phyloP scores from a whole-genome alignment of 805 yeast genomes.

The Candida wancherniae region DNA sequence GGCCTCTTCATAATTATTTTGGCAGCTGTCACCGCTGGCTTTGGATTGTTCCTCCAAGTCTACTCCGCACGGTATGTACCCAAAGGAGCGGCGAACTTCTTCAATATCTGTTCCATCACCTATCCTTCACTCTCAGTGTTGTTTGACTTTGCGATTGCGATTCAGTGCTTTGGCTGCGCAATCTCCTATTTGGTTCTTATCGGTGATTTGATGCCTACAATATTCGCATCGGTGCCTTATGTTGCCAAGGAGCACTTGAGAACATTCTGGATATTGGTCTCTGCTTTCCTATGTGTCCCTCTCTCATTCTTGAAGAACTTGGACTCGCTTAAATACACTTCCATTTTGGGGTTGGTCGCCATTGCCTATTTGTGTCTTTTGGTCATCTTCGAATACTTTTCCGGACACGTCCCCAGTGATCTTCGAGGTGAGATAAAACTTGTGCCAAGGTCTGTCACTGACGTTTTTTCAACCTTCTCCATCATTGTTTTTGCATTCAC shows the following conservation, averaged over 20 bases:
- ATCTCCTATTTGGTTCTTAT: constrained; percentile 66
- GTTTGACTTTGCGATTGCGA: constrained; percentile 68
- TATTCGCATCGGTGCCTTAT: constrained; percentile 27
- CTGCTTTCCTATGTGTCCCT: constrained; percentile 45
- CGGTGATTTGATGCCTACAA: constrained; percentile 71
- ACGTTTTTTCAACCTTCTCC: constrained; percentile 70
- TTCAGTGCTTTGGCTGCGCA: constrained; percentile 78
- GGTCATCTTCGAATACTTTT: constrained; percentile 65
- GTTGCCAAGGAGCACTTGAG: constrained; percentile 28
- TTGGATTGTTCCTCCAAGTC: constrained; percentile 61
- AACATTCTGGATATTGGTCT: constrained; percentile 56
- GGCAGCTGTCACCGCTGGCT: constrained; percentile 64
- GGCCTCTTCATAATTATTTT: constrained; percentile 52
- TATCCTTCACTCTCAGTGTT: constrained; percentile 63
- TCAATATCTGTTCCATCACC: constrained; percentile 59
- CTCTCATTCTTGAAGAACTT: constrained; percentile 69
- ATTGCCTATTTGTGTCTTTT: constrained; percentile 71
- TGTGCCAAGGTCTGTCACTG: constrained; percentile 40
- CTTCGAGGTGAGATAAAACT: constrained; percentile 27
- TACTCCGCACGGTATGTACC: constrained; percentile 54
- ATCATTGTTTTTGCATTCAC: constrained; percentile 92
- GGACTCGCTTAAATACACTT: constrained; percentile 81
- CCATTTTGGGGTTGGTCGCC: constrained; percentile 74
- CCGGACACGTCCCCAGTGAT: constrained; percentile 45
- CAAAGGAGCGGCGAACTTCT: constrained; percentile 62